Base-by-base conservation (phyloP, 139 green algal genomes). In the Yamagishiella unicocca region DNA sequence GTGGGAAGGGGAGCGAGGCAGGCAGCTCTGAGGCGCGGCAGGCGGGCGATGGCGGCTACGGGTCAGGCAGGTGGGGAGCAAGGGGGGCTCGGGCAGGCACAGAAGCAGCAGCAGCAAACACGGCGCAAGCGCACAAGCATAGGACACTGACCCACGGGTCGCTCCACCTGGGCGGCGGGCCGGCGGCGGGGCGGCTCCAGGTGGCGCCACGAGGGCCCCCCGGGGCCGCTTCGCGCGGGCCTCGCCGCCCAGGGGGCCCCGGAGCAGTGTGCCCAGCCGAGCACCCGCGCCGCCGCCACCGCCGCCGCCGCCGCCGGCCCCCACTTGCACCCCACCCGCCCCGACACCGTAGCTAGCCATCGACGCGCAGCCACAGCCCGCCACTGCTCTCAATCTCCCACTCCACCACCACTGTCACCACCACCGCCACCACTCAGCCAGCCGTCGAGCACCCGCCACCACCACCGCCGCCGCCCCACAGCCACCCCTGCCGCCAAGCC, bases 181-280 rank as follows among this genome's bases (percentile, higher is more conserved):
- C 74, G 74, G 74, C 74, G 74, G 74, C 74, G 46, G 74, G 70
- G 31, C 38, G 74, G 38, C 74, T n/a, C n/a, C n/a, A n/a, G n/a
- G n/a, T n/a, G n/a, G n/a, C 31, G 43, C 72, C 72, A 27, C 27
- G 74, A 67, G 74, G n/a, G 72, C 70, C 45, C 72, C 50, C 74
- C 29, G 74, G 74, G 74, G 46, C 73, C 73, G 73, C 73, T 25
- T 64, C 73, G 46, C 73, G 73, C 73, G 73, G 73, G 43, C 74
- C 74, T 82, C 74, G 46, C 46, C 74, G 31, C 74, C 74, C 46
- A 17, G 74, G 74, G 74, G 74, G 31, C 46, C 46, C 74, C 74
- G 9, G 12, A 4, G 74, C 6, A 42, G 43, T 46, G 25, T 33
- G 46, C 74, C 74, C 31, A 35, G 74, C 74, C 46, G 46, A 24